These are phyloP conservation scores for Hypomontagnella monticulosa DNA, from an alignment of 495 filamentous ascomycete species.

Conservation along the genomic window DNA sequence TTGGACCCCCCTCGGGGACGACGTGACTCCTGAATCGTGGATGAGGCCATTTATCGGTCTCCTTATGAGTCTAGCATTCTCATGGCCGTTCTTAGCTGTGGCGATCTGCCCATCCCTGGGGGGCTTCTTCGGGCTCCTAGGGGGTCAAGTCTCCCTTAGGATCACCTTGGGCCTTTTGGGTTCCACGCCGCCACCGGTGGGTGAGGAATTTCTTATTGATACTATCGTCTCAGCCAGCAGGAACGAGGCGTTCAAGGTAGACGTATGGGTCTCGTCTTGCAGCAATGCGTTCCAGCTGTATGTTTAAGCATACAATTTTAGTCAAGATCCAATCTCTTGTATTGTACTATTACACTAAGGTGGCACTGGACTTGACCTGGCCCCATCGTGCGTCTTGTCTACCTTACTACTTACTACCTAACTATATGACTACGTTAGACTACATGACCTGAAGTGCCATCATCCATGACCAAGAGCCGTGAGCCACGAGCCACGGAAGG, in stretches of 20 bases:
- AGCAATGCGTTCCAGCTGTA: conserved; percentile 40
- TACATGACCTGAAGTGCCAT: conserved; percentile 3
- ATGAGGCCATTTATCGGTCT: conserved; percentile 19
- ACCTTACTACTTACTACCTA: not conserved
- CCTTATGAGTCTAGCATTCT: conserved; percentile 27
- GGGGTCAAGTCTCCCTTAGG: conserved; percentile 8
- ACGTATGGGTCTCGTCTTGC: conserved; percentile 16
- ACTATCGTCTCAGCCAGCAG: conserved; percentile 42
- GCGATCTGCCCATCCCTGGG: conserved; percentile 37
- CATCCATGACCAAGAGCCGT: conserved; percentile 12
- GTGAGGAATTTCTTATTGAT: conserved; percentile 38
- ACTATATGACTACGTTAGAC: not conserved
- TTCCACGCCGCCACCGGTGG: conserved; percentile 39
- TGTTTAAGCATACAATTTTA: conserved; percentile 8
- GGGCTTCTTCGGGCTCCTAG: conserved; percentile 19
- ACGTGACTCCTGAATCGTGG: conserved; percentile 35
- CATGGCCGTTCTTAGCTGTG: conserved; percentile 17
- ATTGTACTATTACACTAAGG: not conserved
- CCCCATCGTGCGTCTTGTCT: not conserved
- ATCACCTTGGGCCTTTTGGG: conserved; percentile 28
- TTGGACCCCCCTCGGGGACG: conserved; percentile 6
- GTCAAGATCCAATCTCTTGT: not conserved
- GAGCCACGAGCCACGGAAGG: conserved; percentile 42
- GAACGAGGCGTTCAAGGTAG: conserved; percentile 36
- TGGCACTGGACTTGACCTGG: not conserved